Evolutionary conservation across 2,329 filamentous ascomycete genomes (phyloP).

Genomic region (Talaromyces sp.): DNA sequence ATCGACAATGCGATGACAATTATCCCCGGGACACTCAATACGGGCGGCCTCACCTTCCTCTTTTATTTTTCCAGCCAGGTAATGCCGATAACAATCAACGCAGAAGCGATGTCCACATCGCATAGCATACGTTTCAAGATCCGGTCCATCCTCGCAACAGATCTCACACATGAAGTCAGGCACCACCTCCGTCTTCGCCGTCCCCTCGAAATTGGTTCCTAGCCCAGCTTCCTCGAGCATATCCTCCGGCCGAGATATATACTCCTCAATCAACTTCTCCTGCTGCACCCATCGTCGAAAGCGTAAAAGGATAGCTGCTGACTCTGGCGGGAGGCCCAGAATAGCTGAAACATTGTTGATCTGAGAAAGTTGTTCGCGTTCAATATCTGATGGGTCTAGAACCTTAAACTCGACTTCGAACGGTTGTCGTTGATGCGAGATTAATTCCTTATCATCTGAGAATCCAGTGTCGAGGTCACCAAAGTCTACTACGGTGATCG

Average conservation of each 20-base stretch:
- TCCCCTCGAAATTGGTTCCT: conserved; percentile 62
- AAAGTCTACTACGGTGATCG: conserved; percentile 49
- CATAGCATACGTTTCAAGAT: conserved; percentile 84
- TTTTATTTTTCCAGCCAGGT: conserved; percentile 87
- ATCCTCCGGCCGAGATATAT: conserved; percentile 85
- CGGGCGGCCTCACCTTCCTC: conserved; percentile 93
- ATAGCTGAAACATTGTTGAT: conserved; percentile 90
- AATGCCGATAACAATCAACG: conserved; percentile 87
- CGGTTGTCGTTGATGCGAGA: conserved; percentile 70
- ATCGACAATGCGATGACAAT: conserved; percentile 88
- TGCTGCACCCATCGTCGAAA: conserved; percentile 89
- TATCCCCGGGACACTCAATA: conserved; percentile 88
- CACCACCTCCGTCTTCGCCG: conserved; percentile 70
- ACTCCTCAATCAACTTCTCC: conserved; percentile 89
- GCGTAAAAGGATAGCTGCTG: conserved; percentile 85
- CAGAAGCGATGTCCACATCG: conserved; percentile 95
- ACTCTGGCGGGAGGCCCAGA: conserved; percentile 83
- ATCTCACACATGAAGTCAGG: conserved; percentile 89
- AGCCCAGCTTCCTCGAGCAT: conserved; percentile 84
- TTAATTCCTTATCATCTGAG: conserved; percentile 69
- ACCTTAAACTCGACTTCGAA: conserved; percentile 88
- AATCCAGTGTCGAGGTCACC: conserved; percentile 62
- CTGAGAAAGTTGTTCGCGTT: conserved; percentile 80
- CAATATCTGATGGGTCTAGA: conserved; percentile 76
- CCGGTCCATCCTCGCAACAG: conserved; percentile 85